Evolutionary conservation across 192 early-diverging fungal species (phyloP), one percentile per base, ranked within the genome.

Genomic region (Thoreauomyces humboldtii): DNA sequence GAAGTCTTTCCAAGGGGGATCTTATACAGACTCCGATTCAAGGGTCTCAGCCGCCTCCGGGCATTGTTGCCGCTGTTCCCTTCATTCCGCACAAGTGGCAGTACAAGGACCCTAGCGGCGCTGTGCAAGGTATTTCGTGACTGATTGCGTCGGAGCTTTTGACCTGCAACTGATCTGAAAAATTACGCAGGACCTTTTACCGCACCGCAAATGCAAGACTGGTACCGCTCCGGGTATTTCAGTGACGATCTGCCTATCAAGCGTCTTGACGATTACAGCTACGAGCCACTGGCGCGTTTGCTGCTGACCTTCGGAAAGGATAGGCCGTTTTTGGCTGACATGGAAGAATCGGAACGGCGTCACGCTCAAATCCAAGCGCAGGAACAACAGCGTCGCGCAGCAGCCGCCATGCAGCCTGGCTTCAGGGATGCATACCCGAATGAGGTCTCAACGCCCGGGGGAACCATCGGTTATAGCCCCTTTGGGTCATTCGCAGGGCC

Each of bases 201-300:
- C 9, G 82, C 88, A 17, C 73, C 87, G 12, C 88, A 94, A 48
- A 98, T 98, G 96, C 92, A 98, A 44, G 93, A 92, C 37, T 98
- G 96, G 96, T 92, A 84, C 75, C 81, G 81, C 22, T 87, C 81
- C 22, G 91, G 90, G 25, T 98, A 92, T 71, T 96, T 98, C 65
- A 77, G 80, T 0, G 75, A 79, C 21, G 85, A 87, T 41, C 79
- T 98, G 32, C 86, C 92, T 25, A 87, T 98, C 32, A 87, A 89
- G 73, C 80, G 86, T 38, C 89, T 90, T 28, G 89, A 90, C 41
- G 89, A 92, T 29, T 29, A 81, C 2, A 70, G 69, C 2, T 96
- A 93, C 73, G 91, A 94, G 64, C 90, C 90, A 0, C 73, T 98
- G 2, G 81, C 86, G 17, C 66, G 71, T 4, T 78, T 92, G 46